phyloP scores from a whole-genome alignment of 192 early-diverging fungal species.

The Chytriomyces confervae region DNA sequence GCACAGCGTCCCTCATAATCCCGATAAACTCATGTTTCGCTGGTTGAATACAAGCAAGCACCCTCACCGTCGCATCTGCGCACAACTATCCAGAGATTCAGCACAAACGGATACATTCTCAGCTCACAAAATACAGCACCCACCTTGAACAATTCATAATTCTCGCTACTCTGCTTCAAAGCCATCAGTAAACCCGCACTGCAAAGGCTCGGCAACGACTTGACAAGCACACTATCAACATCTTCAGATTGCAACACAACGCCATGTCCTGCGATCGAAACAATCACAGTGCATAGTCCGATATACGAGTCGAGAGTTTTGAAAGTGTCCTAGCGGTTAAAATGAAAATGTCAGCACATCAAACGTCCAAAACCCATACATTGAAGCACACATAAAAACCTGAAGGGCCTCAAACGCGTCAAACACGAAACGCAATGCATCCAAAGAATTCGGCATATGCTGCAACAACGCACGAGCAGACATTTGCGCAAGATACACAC shows the following conservation, averaged over 20 bases:
- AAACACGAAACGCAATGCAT: background rate
- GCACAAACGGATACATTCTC: too few relatives aligned
- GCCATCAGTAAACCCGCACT: background rate
- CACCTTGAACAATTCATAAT: conserved; percentile 15
- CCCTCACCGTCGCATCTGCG: too few relatives aligned
- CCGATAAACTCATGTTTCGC: too few relatives aligned
- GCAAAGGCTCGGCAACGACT: background rate
- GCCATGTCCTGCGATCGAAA: background rate
- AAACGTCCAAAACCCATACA: background rate
- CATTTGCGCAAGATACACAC: background rate
- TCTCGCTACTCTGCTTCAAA: background rate
- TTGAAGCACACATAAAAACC: background rate
- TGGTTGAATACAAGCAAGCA: too few relatives aligned
- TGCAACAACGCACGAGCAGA: background rate
- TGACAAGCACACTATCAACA: background rate
- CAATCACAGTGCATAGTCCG: conserved; percentile 1
- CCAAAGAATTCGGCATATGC: background rate
- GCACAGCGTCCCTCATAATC: too few relatives aligned
- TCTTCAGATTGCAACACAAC: background rate
- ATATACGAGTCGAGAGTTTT: conserved; percentile 10
- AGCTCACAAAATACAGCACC: background rate
- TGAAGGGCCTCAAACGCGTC: background rate
- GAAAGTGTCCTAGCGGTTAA: background rate
- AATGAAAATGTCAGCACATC: background rate
- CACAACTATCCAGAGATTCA: too few relatives aligned